Conservation (phyloP, 768 basidiomycete genomes). For the Plicaturopsis crispa region DNA sequence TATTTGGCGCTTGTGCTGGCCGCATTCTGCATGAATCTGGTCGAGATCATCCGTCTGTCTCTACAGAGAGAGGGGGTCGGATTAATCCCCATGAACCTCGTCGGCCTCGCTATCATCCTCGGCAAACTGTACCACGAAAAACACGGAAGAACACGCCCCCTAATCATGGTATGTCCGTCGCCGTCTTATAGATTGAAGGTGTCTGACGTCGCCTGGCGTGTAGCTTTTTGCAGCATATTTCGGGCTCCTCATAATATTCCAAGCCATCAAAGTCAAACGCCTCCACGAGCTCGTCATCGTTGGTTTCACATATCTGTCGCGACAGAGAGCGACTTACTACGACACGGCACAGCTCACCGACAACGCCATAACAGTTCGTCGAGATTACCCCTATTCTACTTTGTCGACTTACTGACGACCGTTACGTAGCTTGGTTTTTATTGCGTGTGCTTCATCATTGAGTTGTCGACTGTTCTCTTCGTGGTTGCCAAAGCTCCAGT, state of each 20-base stretch:
- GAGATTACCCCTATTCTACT: neutral
- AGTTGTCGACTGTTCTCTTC: conserved; percentile 5
- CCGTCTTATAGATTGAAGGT: neutral
- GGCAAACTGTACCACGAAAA: conserved; percentile 14
- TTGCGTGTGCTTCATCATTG: conserved; percentile 8
- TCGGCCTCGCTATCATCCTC: conserved; percentile 12
- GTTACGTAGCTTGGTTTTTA: conserved; percentile 9
- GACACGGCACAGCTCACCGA: conserved; percentile 18
- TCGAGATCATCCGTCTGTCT: conserved; percentile 20
- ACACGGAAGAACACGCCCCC: conserved; percentile 8
- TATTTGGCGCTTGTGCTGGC: conserved; percentile 18
- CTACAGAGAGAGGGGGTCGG: conserved; percentile 21
- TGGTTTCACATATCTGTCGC: conserved; percentile 15
- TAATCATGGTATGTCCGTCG: conserved; percentile 11
- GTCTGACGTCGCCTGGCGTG: neutral
- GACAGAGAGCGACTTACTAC: conserved; percentile 14
- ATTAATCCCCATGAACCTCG: conserved; percentile 16
- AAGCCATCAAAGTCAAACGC: conserved; percentile 13
- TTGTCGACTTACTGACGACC: neutral
- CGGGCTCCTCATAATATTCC: conserved; percentile 14
- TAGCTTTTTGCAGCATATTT: conserved; percentile 17
- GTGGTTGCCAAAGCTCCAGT: conserved; percentile 2
- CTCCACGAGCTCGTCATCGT: conserved; percentile 10
- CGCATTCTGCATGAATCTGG: conserved; percentile 19
- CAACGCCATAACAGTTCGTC: conserved; percentile 19